phyloP scores from a whole-genome alignment of 2,329 filamentous ascomycete species.

The Pseudodiploospora longispora region DNA sequence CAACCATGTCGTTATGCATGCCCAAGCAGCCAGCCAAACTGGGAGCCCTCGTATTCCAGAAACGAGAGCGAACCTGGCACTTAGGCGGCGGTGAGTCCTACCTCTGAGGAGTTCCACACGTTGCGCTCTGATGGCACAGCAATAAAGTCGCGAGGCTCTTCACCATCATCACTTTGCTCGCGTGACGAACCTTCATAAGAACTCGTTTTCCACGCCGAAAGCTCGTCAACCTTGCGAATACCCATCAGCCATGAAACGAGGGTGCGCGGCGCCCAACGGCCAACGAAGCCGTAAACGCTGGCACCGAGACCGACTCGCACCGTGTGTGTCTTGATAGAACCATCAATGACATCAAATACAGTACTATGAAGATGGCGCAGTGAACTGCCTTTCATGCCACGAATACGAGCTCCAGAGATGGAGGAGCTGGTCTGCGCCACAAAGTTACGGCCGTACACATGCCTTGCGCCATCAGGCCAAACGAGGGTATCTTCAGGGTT shows the following conservation, averaged over 20 bases:
- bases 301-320: conserved; percentile 81
- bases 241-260: conserved; percentile 95
- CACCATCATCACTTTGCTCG: conserved; percentile 28
- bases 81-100: conserved; percentile 22
- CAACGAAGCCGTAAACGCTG: conserved; percentile 76
- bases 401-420: conserved; percentile 48
- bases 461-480: conserved; percentile 55
- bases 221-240: conserved; percentile 53
- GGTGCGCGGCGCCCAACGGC: conserved; percentile 66
- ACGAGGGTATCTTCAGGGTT: conserved; percentile 41
- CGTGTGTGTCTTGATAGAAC: conserved; percentile 50
- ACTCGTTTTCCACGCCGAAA: conserved; percentile 45
- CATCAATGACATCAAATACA: conserved; percentile 81
- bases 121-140: conserved; percentile 36
- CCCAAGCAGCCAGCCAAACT: too few relatives aligned
- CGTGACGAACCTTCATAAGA: conserved; percentile 29
- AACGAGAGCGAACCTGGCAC: too few relatives aligned
- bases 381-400: conserved; percentile 59
- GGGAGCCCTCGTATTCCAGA: too few relatives aligned
- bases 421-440: conserved; percentile 46
- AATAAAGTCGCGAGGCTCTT: conserved; percentile 37
- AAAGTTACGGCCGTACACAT: conserved; percentile 56
- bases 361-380: conserved; percentile 75
- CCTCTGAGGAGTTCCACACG: conserved; percentile 33
- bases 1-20: too few relatives aligned